phyloP scores from a whole-genome alignment of 2,329 filamentous ascomycete species.

The Verticillium alfalfae region DNA sequence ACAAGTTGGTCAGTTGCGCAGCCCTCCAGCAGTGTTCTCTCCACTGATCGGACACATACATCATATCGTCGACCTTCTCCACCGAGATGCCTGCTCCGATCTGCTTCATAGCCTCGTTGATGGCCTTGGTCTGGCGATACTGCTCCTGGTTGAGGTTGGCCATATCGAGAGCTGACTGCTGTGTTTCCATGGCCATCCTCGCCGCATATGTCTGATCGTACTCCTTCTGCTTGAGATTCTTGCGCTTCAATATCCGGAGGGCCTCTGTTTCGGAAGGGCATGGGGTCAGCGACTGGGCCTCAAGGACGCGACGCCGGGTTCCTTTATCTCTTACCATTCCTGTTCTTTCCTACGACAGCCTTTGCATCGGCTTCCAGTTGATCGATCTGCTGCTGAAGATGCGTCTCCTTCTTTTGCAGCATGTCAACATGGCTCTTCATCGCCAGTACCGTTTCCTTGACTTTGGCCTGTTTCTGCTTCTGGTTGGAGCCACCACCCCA shows the following conservation, averaged over 20 bases:
- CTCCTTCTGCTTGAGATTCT: slow-evolving; percentile 90
- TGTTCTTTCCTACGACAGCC: not conserved
- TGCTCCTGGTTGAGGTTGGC: slow-evolving; percentile 99
- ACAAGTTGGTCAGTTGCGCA: slow-evolving; percentile 4
- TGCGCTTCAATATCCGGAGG: slow-evolving; percentile 66
- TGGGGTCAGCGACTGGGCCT: not conserved
- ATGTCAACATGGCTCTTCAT: slow-evolving; percentile 90
- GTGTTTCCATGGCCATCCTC: slow-evolving; percentile 87
- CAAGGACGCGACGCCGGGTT: not conserved
- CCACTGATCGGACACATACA: slow-evolving; percentile 53
- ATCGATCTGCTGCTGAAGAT: slow-evolving; percentile 85
- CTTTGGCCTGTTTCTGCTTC: slow-evolving; percentile 78
- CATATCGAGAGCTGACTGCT: slow-evolving; percentile 94
- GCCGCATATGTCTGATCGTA: slow-evolving; percentile 86
- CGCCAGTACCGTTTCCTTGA: slow-evolving; percentile 92
- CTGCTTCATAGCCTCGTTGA: slow-evolving; percentile 82
- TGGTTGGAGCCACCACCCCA: slow-evolving; percentile 79
- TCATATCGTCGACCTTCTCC: slow-evolving; percentile 90
- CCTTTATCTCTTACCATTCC: not conserved
- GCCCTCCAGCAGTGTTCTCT: not conserved
- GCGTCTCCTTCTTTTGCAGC: slow-evolving; percentile 93
- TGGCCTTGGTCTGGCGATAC: slow-evolving; percentile 86
- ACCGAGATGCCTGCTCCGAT: slow-evolving; percentile 89
- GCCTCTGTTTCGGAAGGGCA: slow-evolving; percentile 56
- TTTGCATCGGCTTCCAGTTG: slow-evolving; percentile 43